These are phyloP conservation scores for Durio zibethinus DNA, from an alignment of 345 rosid species.

Conservation along the genomic window DNA sequence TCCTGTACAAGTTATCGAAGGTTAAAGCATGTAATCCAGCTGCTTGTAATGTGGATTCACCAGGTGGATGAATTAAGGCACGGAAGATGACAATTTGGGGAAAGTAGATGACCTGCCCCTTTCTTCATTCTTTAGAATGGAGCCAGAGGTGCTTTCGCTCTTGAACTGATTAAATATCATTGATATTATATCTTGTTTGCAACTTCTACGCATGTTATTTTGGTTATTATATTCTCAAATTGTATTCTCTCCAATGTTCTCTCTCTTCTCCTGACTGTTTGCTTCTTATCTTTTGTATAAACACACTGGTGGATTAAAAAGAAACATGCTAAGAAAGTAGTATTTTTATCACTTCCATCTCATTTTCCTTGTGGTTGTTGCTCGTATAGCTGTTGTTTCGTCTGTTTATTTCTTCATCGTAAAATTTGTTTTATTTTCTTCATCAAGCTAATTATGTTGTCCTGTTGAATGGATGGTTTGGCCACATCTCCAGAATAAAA, in stretches of 20 bases:
- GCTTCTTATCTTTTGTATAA: not conserved
- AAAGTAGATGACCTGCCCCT: not conserved
- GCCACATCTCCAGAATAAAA: not conserved
- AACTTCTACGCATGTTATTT: not conserved
- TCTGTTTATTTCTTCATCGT: not conserved
- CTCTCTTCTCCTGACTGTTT: not conserved
- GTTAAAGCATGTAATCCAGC: slow-evolving; percentile 31
- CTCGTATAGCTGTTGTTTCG: not conserved
- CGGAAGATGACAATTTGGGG: not conserved
- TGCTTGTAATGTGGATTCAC: slow-evolving; percentile 7
- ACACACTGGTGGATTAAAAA: not conserved
- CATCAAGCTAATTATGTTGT: not conserved
- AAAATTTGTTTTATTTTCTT: not conserved
- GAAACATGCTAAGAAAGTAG: not conserved
- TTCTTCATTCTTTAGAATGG: not conserved
- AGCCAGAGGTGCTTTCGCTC: not conserved
- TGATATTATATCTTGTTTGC: not conserved
- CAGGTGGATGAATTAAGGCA: slow-evolving; percentile 14
- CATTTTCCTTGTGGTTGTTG: not conserved
- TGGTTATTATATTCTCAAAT: not conserved
- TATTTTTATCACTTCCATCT: not conserved
- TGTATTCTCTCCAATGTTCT: not conserved
- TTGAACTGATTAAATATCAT: not conserved
- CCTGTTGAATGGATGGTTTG: not conserved
- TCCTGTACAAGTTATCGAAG: slow-evolving; percentile 79